Base-by-base conservation (phyloP, 2,329 filamentous ascomycete genomes). In the Claviceps sp. region DNA sequence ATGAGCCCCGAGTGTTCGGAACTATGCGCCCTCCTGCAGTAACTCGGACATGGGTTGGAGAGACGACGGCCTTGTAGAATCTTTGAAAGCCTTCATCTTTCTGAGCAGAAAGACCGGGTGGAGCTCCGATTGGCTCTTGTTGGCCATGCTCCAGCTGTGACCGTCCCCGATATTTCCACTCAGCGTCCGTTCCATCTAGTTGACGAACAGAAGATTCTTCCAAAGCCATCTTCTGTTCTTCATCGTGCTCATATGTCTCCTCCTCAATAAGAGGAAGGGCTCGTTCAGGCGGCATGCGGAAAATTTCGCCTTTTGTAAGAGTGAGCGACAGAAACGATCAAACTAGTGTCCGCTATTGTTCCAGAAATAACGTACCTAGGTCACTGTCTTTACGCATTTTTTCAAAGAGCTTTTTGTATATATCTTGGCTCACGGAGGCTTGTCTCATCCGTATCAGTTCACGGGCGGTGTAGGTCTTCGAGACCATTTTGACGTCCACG, bases 1-100 rank as follows among this genome's bases (percentile, higher is more conserved):
- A 67, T 2, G 73, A 68, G 13, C 68, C 72, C 44, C 79, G 73
- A 37, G 74, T 82, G 59, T 84, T 84, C 47, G 80, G 80, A 1
- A 85, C 81, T 58, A 85, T 84, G 39, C 79, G 73, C 43, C 81
- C 81, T 53, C 81, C 80, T 53, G 81, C 81, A 20, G 81, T 85
- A 48, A 85, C 81, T 16, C 81, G 77, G 55, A 84, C 75, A 62
- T 84, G 79, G 14, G 79, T 81, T 7, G 81, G 81, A 37, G 81
- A 85, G 4, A 79, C 74, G n/a, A 84, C 81, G 11, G 80, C 79
- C 61, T 81, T 80, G 66, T 80, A 83, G 61, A 85, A 85, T 50
- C 76, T 72, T 62, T 82, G 76, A 57, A 85, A 85, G n/a, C 81
- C 81, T 61, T 83, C 79, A 37, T 74, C 74, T 57, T 77, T 75